Conservation (phyloP, 805 yeast species). For the Geotrichum ghanense region DNA sequence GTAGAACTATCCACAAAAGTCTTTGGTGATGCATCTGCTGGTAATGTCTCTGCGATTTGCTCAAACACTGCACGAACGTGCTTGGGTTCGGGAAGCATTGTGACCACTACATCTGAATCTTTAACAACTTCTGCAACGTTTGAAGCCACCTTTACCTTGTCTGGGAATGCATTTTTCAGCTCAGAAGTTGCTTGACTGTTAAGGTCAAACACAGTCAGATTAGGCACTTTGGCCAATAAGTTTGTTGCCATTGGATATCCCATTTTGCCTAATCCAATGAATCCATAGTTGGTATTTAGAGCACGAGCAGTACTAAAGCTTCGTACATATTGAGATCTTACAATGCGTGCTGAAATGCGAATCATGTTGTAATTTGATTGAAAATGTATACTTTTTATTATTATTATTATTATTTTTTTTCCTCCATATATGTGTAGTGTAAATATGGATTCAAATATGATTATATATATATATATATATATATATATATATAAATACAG, state of each 20-base stretch:
- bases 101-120: conserved; percentile 26
- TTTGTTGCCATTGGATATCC: conserved; percentile 46
- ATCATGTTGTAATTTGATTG: too few relatives aligned
- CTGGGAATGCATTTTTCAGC: conserved; percentile 16
- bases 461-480: too few relatives aligned
- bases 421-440: too few relatives aligned
- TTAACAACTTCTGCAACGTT: conserved; percentile 18
- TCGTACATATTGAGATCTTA: too few relatives aligned
- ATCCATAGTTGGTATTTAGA: conserved; percentile 29
- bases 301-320: too few relatives aligned
- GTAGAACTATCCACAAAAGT: conserved; percentile 41
- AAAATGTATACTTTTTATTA: too few relatives aligned
- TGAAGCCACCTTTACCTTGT: conserved; percentile 13
- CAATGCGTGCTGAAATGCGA: too few relatives aligned
- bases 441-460: too few relatives aligned
- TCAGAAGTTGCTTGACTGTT: conserved; percentile 19
- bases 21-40: conserved; percentile 9
- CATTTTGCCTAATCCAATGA: conserved; percentile 49
- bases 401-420: too few relatives aligned
- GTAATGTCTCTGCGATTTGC: conserved; percentile 18
- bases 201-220: conserved; percentile 35
- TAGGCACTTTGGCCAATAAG: conserved; percentile 28
- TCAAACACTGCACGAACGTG: conserved; percentile 34
- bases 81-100: conserved; percentile 46
- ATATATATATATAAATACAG: too few relatives aligned